Evolutionary conservation across 2,329 filamentous ascomycete genomes (phyloP).

Genomic region (Xylariaceae sp.): DNA sequence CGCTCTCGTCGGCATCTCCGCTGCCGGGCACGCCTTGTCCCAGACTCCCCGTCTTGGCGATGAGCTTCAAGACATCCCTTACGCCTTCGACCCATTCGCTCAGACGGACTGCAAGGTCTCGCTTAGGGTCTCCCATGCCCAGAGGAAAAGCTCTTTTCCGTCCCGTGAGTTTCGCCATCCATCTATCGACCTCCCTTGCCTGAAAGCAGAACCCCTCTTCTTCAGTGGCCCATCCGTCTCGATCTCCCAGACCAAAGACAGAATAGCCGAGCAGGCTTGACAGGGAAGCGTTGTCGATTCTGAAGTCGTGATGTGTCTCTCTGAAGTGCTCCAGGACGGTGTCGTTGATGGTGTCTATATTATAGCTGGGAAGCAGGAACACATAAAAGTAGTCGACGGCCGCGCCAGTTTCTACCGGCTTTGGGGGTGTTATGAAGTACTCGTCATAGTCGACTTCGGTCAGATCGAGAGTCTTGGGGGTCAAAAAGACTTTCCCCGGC

Average conservation of each 20-base stretch:
- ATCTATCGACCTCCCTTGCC: slow-evolving; percentile 81
- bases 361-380: slow-evolving; percentile 81
- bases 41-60: slow-evolving; percentile 50
- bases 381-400: slow-evolving; percentile 68
- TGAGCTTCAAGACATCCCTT: slow-evolving; percentile 58
- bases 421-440: slow-evolving; percentile 75
- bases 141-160: slow-evolving; percentile 82
- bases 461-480: slow-evolving; percentile 66
- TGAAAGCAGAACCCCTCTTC: slow-evolving; percentile 89
- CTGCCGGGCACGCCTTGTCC: slow-evolving; percentile 67
- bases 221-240: slow-evolving; percentile 86
- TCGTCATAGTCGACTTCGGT: slow-evolving; percentile 88
- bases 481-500: slow-evolving; percentile 33
- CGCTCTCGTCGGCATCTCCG: slow-evolving; percentile 78
- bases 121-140: slow-evolving; percentile 79
- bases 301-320: slow-evolving; percentile 94
- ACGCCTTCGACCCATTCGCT: slow-evolving; percentile 74
- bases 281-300: slow-evolving; percentile 83
- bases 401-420: slow-evolving; percentile 36
- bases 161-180: slow-evolving; percentile 92
- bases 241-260: slow-evolving; percentile 89
- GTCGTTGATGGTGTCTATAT: slow-evolving; percentile 87
- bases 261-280: slow-evolving; percentile 74
- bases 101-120: slow-evolving; percentile 58
- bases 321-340: slow-evolving; percentile 79